phyloP scores from a whole-genome alignment of 306 rosid genomes.

The Luffa acutangula region DNA sequence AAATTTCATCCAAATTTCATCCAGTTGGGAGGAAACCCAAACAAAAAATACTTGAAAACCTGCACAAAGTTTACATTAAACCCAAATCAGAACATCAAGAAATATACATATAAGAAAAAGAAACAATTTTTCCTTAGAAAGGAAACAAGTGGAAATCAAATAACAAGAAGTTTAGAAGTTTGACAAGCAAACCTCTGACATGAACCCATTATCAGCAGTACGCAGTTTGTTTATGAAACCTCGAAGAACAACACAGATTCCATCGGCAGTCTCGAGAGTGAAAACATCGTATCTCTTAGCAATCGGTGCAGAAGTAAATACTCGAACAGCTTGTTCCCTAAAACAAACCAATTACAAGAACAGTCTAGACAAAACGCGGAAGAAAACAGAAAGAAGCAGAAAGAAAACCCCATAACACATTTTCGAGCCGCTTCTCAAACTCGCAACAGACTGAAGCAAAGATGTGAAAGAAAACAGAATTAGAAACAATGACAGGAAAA shows the following conservation, averaged over 20 bases:
- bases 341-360: neutral
- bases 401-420: neutral
- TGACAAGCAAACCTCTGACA: constrained; percentile 33
- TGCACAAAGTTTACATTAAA: constrained; percentile 3
- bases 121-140: neutral
- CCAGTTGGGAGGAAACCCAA: constrained; percentile 76
- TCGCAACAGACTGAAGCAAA: neutral
- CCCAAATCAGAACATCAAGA: neutral
- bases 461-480: neutral
- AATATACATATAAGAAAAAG: neutral
- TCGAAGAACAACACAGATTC: constrained; percentile 22
- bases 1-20: neutral
- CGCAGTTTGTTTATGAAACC: constrained; percentile 51
- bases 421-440: neutral
- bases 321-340: constrained; percentile 41
- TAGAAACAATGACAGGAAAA: neutral
- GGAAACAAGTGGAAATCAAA: neutral
- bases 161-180: neutral
- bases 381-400: too few relatives aligned
- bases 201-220: constrained; percentile 44
- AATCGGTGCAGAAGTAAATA: constrained; percentile 58
- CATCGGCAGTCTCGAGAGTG: constrained; percentile 64
- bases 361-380: neutral
- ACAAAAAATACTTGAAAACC: constrained; percentile 40
- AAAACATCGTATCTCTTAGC: constrained; percentile 32